A percentile compares a stretch with the other conserved stretches of the same genome.
These are phyloP conservation scores for Penicillium occitanis DNA, from an alignment of 2,329 filamentous ascomycete species.

Conservation along the genomic window DNA sequence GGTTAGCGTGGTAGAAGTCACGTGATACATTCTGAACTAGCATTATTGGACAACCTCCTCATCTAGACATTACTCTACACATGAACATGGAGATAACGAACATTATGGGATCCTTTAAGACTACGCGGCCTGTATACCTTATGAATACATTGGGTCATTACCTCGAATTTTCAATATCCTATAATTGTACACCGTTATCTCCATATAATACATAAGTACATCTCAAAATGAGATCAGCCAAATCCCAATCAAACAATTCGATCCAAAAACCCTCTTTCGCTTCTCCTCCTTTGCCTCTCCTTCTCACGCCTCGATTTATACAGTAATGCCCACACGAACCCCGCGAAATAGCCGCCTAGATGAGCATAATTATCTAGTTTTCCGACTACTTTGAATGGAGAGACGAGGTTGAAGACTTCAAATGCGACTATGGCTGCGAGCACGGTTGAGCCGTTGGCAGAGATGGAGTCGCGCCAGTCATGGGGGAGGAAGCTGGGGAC, in stretches of 20 bases:
- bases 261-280: conserved; percentile 20
- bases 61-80: not conserved
- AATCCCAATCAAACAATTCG: conserved; percentile 4
- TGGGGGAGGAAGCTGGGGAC: conserved; percentile 42
- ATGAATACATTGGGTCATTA: not conserved
- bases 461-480: conserved; percentile 41
- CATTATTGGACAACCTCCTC: not conserved
- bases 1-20: conserved; percentile 38
- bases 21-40: conserved; percentile 24
- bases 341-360: conserved; percentile 43
- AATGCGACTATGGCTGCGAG: conserved; percentile 38
- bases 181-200: conserved; percentile 5
- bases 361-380: conserved; percentile 46
- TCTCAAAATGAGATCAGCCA: not conserved
- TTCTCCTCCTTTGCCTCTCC: conserved; percentile 22
- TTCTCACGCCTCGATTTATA: conserved; percentile 26
- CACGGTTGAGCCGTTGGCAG: conserved; percentile 43
- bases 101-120: not conserved
- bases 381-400: conserved; percentile 30
- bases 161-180: not conserved
- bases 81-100: not conserved
- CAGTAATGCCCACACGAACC: conserved; percentile 31
- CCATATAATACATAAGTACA: not conserved
- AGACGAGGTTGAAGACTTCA: conserved; percentile 37
- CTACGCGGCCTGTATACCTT: not conserved